phyloP scores from a whole-genome alignment of 2,329 filamentous ascomycete species.

The Botrytis deweyae region DNA sequence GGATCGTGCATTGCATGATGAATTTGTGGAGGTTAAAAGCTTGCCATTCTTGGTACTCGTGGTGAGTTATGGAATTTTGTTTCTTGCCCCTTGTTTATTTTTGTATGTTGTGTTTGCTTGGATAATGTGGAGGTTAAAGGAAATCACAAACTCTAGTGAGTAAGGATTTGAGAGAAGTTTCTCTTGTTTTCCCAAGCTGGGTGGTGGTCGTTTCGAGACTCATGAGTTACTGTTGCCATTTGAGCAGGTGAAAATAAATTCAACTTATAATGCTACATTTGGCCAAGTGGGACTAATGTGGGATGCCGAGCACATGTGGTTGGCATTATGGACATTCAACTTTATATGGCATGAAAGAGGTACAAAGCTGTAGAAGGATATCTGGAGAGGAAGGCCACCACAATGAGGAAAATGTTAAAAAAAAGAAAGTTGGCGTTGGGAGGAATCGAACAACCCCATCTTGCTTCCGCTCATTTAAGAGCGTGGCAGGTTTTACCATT shows the following conservation, averaged over 20 bases:
- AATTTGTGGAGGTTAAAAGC: slow-evolving; percentile 55
- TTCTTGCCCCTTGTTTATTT: neutral
- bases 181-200: neutral
- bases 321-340: neutral
- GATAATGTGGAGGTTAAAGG: neutral
- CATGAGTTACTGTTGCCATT: neutral
- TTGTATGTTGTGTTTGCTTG: neutral
- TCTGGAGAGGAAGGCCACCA: neutral
- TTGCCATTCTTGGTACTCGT: slow-evolving; percentile 58
- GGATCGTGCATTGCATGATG: slow-evolving; percentile 59
- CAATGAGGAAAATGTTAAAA: neutral
- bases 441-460: neutral
- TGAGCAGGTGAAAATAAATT: neutral
- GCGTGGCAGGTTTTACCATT: neutral
- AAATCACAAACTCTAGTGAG: slow-evolving; percentile 1
- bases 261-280: neutral
- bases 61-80: slow-evolving; percentile 43
- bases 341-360: neutral
- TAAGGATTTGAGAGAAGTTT: neutral
- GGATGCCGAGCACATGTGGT: neutral
- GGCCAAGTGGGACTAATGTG: neutral
- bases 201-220: neutral
- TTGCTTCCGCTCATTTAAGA: neutral
- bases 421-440: neutral
- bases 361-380: neutral